A percentile compares a stretch with the other conserved stretches of the same genome.
Conservation (phyloP, 169 alveolate genomes). For the Eimeria brunetti region DNA sequence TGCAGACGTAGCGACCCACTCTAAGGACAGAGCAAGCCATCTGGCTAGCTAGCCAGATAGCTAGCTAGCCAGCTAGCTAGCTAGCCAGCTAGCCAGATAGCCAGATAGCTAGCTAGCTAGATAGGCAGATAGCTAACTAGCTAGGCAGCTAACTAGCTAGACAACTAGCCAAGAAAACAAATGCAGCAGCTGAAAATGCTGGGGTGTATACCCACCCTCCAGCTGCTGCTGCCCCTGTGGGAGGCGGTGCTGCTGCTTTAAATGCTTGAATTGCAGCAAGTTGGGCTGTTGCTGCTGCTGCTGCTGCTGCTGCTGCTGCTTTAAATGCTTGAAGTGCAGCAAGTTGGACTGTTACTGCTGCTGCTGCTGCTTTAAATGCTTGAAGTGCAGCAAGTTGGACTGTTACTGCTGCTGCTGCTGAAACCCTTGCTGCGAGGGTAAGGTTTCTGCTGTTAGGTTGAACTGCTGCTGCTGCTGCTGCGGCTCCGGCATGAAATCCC, state of each 20-base stretch:
- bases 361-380: conserved; percentile 24
- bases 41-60: no score
- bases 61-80: no score
- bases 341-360: background rate
- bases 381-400: background rate
- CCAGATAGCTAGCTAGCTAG: background rate
- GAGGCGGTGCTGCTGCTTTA: conserved; percentile 88
- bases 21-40: background rate
- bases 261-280: conserved; percentile 91
- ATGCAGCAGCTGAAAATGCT: conserved; percentile 37
- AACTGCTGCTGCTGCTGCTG: conserved; percentile 99
- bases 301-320: conserved; percentile 40
- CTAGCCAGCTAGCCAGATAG: no score
- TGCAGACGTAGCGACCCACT: background rate
- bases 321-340: background rate
- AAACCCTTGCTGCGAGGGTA: background rate
- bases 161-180: background rate
- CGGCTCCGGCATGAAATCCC: conserved; percentile 98
- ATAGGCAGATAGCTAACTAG: background rate
- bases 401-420: conserved; percentile 30
- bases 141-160: background rate
- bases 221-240: conserved; percentile 88
- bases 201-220: conserved; percentile 92
- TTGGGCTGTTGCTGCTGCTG: conserved; percentile 88
- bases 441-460: conserved; percentile 87